Conservation (phyloP, 306 rosid species). For the Hippophae tibetana region DNA sequence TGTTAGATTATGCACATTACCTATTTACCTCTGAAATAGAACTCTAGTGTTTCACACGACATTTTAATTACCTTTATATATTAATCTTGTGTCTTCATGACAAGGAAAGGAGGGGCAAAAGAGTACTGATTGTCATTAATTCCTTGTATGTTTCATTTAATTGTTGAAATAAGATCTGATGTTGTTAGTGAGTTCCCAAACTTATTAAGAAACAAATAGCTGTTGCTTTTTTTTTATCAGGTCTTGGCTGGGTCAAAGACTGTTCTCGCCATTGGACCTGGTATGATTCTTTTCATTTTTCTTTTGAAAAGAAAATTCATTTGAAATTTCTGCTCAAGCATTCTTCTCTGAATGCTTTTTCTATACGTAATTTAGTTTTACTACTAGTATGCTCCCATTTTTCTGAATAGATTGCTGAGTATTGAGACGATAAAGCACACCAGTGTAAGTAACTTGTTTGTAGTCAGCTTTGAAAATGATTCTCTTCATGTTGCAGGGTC, state of each 20-base stretch:
- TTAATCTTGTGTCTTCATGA: not conserved
- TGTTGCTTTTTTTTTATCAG: conserved; percentile 30
- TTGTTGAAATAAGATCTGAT: not conserved
- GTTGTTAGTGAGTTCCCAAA: not conserved
- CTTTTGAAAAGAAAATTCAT: no score
- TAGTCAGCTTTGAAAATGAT: not conserved
- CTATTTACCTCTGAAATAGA: no score
- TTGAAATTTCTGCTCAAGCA: not conserved
- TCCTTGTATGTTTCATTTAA: not conserved
- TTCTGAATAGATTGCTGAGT: no score
- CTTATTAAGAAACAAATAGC: not conserved
- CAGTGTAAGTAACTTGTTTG: conserved; percentile 8
- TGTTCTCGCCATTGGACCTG: conserved; percentile 93
- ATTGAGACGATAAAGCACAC: not conserved
- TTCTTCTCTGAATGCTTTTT: not conserved
- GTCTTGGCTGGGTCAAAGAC: conserved; percentile 77
- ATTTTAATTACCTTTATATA: no score
- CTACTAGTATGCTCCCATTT: no score
- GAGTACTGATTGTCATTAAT: not conserved
- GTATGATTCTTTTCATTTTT: conserved; percentile 23
- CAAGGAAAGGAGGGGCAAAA: not conserved
- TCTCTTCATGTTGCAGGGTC: no score
- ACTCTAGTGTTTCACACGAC: no score
- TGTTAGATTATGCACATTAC: no score
- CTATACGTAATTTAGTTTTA: no score